Percentiles rank a stretch among this genome's conserved stretches.
Conservation (phyloP, 2,329 filamentous ascomycete species). For the Tolypocladium guangdongense region DNA sequence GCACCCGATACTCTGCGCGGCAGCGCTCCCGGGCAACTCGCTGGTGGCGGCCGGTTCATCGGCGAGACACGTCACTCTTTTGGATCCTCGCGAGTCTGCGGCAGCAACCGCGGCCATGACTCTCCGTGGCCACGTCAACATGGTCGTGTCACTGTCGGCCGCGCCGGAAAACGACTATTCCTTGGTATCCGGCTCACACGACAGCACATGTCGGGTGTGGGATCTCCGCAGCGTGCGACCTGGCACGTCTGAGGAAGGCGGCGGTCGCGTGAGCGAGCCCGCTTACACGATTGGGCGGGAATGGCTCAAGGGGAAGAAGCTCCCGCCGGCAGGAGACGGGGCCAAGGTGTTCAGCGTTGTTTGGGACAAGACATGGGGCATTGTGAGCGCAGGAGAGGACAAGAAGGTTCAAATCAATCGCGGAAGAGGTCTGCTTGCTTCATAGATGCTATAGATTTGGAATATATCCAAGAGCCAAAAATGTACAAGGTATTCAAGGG, state of each 20-base stretch:
- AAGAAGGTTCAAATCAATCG: conserved; percentile 89
- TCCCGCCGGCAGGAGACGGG: conserved; percentile 63
- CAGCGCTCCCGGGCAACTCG: conserved; percentile 56
- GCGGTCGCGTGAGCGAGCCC: conserved; percentile 57
- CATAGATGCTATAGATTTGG: conserved; percentile 13
- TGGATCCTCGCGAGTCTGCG: conserved; percentile 76
- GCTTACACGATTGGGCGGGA: conserved; percentile 69
- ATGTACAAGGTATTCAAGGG: not conserved
- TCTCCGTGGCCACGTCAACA: conserved; percentile 80
- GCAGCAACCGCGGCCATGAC: conserved; percentile 75
- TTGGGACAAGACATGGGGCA: conserved; percentile 80
- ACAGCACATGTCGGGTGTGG: conserved; percentile 90
- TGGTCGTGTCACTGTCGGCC: conserved; percentile 39
- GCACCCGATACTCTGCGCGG: conserved; percentile 71
- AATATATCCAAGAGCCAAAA: not conserved
- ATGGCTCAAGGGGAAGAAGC: conserved; percentile 53
- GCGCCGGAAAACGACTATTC: conserved; percentile 61
- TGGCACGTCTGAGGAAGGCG: conserved; percentile 47
- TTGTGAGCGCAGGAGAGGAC: conserved; percentile 87
- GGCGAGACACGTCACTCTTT: conserved; percentile 79
- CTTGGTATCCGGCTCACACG: conserved; percentile 82
- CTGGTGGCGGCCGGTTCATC: conserved; percentile 66
- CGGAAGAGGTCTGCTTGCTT: conserved; percentile 40
- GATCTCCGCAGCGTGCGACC: conserved; percentile 66
- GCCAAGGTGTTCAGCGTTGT: conserved; percentile 81